A percentile compares a stretch with the other conserved stretches of the same genome.
These are phyloP conservation scores for Paulownia fortunei DNA, from an alignment of 257 asterid genomes.

Conservation along the genomic window DNA sequence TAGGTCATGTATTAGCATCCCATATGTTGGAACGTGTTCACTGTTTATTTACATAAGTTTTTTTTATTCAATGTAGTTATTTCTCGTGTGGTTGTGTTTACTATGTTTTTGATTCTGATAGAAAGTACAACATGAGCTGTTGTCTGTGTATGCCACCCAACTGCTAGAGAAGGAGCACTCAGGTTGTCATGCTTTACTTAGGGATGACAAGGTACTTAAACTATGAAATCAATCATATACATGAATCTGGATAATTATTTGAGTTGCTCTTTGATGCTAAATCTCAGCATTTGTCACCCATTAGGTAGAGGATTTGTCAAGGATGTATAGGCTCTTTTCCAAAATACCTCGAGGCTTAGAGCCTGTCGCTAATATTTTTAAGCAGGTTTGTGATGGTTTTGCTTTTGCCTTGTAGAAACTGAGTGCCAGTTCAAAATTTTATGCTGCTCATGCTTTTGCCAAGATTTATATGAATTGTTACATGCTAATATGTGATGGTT, in stretches of 20 bases:
- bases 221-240: slow-evolving; percentile 20
- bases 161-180: slow-evolving; percentile 97
- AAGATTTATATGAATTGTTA: background rate
- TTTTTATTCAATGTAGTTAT: background rate
- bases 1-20: slow-evolving; percentile 20
- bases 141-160: slow-evolving; percentile 94
- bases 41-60: background rate
- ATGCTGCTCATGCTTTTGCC: slow-evolving; percentile 21
- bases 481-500: slow-evolving; percentile 22
- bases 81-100: background rate
- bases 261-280: slow-evolving; percentile 22
- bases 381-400: slow-evolving; percentile 64
- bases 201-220: slow-evolving; percentile 86
- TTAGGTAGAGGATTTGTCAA: slow-evolving; percentile 90
- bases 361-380: slow-evolving; percentile 73
- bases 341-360: slow-evolving; percentile 86
- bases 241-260: slow-evolving; percentile 15
- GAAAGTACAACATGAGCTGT: slow-evolving; percentile 91
- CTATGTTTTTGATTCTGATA: slow-evolving; percentile 30
- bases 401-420: slow-evolving; percentile 14
- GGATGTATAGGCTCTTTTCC: slow-evolving; percentile 98
- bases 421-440: background rate
- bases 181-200: slow-evolving; percentile 93
- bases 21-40: slow-evolving; percentile 6
- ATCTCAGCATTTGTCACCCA: slow-evolving; percentile 16